phyloP scores from a whole-genome alignment of 768 basidiomycete species.

The Tulasnella sp. region DNA sequence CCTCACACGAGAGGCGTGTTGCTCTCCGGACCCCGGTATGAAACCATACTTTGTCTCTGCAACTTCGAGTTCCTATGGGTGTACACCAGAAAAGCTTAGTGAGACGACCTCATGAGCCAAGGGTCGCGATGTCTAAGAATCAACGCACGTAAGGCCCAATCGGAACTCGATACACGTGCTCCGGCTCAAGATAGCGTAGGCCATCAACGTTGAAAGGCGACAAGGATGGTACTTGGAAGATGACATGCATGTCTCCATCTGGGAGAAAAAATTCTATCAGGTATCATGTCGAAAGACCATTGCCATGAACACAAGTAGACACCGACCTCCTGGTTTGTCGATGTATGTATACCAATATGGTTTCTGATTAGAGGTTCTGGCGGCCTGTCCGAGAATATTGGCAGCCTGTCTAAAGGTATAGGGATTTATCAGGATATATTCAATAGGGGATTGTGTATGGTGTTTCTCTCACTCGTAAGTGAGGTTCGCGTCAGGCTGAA shows the following conservation, averaged over 20 bases:
- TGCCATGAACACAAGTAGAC: neutral
- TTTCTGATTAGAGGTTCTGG: neutral
- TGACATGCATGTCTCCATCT: slow-evolving; percentile 59
- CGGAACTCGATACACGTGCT: slow-evolving; percentile 47
- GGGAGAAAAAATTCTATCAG: neutral
- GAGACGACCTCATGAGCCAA: neutral
- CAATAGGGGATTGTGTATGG: too few relatives aligned
- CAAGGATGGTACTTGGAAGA: slow-evolving; percentile 42
- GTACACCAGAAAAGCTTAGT: slow-evolving; percentile 11
- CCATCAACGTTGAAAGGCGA: slow-evolving; percentile 65
- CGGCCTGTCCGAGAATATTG: slow-evolving; percentile 1
- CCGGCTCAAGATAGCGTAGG: slow-evolving; percentile 62
- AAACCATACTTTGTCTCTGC: slow-evolving; percentile 65
- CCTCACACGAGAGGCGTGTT: slow-evolving; percentile 53
- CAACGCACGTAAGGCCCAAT: slow-evolving; percentile 27
- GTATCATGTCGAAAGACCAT: neutral
- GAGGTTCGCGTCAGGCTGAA: too few relatives aligned
- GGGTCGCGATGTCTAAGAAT: too few relatives aligned
- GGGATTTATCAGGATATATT: too few relatives aligned
- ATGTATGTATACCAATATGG: slow-evolving; percentile 34
- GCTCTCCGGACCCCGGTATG: slow-evolving; percentile 52
- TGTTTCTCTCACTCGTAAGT: too few relatives aligned
- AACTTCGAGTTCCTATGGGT: slow-evolving; percentile 66
- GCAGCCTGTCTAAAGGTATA: slow-evolving; percentile 1
- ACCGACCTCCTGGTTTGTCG: slow-evolving; percentile 63